A percentile compares a stretch with the other conserved stretches of the same genome.
These are phyloP conservation scores for Lactifluus echinatus DNA, from an alignment of 768 basidiomycete genomes.

Conservation along the genomic window DNA sequence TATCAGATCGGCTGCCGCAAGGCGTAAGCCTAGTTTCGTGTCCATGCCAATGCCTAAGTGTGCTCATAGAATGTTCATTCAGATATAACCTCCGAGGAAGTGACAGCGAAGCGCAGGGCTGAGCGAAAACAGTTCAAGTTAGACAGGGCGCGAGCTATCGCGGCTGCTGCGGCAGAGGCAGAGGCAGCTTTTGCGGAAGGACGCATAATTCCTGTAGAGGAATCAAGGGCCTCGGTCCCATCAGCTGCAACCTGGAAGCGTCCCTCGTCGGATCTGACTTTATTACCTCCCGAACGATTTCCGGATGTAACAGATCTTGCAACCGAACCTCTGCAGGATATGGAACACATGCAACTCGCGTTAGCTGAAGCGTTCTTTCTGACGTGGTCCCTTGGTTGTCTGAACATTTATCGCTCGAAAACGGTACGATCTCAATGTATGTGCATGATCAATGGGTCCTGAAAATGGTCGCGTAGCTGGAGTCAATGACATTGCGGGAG, in stretches of 20 bases:
- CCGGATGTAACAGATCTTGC: conserved; percentile 34
- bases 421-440: conserved; percentile 42
- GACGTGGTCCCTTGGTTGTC: conserved; percentile 73
- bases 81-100: conserved; percentile 85
- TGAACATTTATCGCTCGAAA: conserved; percentile 56
- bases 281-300: conserved; percentile 12
- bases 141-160: conserved; percentile 84
- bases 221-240: conserved; percentile 49
- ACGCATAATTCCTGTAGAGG: conserved; percentile 50
- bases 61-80: not conserved
- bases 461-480: conserved; percentile 33
- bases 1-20: conserved; percentile 40
- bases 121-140: conserved; percentile 91
- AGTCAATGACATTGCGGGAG: conserved; percentile 45
- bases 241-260: conserved; percentile 80
- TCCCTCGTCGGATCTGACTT: conserved; percentile 21
- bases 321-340: conserved; percentile 51
- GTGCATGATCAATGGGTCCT: not conserved
- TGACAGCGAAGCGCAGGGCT: conserved; percentile 78
- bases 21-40: conserved; percentile 39
- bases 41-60: not conserved
- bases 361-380: conserved; percentile 88
- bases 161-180: conserved; percentile 69
- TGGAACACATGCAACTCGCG: conserved; percentile 88
- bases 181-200: conserved; percentile 72